Base-by-base conservation (phyloP, 2,329 filamentous ascomycete species). In the Ascochyta viciae-villosae region DNA sequence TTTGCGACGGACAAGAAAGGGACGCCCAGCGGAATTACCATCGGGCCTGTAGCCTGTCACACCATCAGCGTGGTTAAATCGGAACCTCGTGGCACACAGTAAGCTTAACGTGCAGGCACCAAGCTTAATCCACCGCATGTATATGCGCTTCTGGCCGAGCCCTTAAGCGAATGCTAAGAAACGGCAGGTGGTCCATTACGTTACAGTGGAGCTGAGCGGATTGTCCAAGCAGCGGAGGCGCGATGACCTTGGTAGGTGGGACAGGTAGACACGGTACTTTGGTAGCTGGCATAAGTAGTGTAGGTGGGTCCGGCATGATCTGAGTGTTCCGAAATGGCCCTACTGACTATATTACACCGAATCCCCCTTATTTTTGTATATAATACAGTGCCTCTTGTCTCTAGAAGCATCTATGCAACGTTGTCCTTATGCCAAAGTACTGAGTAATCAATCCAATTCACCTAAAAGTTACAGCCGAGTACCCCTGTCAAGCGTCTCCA, bases 21-120 rank as follows among this genome's bases (percentile, higher is more conserved):
- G 31, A 47, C 5, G 37, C 47, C 31, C 41, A 42, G 48, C 42
- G 48, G 42, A 31, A 48, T 43, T 47, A 22, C 42, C 22, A 22
- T 47, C 37, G 24, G 42, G 29, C 16, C 8, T 39, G 40, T 40
- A 38, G 44, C 50, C 49, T 44, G 46, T 50, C 40, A 54, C 37
- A 50, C 35, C 24, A 35, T 50, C 24, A 39, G 46, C 50, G 12
- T 70, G 70, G 65, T 55, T 61, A 61, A 61, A 56, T 59, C 55
- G 65, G 63, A 64, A 62, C 62, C 62, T 63, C 57, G 58, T 66
- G 65, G 62, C 54, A 68, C 63, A 56, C 53, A 63, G 70, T 75
- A 74, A 74, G 70, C 71, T 74, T 73, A 72, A 72, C 65, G 38
- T 49, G 62, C 57, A 62, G 54, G 54, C 64, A 68, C 66, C 67